Base-by-base conservation (phyloP, 1,139 yeast genomes). In the Taiozyma onychis region DNA sequence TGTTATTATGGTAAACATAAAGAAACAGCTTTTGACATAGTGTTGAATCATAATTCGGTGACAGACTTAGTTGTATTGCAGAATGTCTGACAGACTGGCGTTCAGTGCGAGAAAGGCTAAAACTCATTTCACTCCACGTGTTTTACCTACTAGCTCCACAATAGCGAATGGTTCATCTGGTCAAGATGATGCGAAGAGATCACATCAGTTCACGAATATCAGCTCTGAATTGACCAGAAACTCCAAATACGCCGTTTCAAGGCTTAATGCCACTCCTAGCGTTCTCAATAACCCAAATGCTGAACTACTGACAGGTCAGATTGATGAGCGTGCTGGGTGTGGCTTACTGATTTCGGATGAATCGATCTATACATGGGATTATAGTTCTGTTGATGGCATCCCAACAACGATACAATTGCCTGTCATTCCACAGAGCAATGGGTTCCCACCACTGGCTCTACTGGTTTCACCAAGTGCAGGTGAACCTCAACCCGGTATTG, bases 301-400 rank as follows among this genome's bases (percentile, higher is more conserved):
- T 4, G 43, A 49, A 6, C 43, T 47, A 0, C 51, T 71, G 48
- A 72, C 73, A 51, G 91, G 86, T 0, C 70, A 72, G 51, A 66
- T 84, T 6, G 89, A 84, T 63, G 71, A 76, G 39, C 59, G 58
- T 10, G 77, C 88, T 3, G 72, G 74, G 41, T 80, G 76, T 62
- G 83, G 88, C 0, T 69, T 85, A 34, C 74, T 79, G 9, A 71
- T 81, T 5, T 75, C 81, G 22, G 72, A 70, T 28, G 67, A 73
- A 14, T 71, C 80, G 42, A 74, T 85, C 35, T 77, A 79, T 60
- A 85, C 85, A 6, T 90, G 96, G 93, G 74, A 80, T 50, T 86
- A 84, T 62, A 71, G 74, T 49, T 78, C 89, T 0, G 74, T 79
- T 27, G 69, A 77, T 4, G 89, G 95, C 0, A 72, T 80, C 37